Evolutionary conservation across 139 green algal species (phyloP), one percentile per base, ranked within the genome.

Genomic region (Pleodorina starrii): DNA sequence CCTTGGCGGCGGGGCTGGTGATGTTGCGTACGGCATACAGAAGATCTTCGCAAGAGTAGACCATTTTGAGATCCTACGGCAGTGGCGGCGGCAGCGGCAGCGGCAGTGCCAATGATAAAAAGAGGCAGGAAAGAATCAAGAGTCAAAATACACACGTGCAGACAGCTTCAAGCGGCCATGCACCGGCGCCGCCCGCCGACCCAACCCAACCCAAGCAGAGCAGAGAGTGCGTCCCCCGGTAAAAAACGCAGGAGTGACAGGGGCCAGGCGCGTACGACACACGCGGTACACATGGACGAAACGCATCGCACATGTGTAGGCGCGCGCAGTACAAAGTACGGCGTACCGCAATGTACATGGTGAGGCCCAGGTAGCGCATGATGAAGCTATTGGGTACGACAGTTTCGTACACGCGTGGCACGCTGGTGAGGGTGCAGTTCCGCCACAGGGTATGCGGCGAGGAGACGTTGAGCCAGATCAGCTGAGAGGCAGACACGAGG

Each of bases 291-390:
- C 50, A 60, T 60, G 50, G 14, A 60, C 50, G 50, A 60, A 14
- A 60, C n/a, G n/a, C n/a, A n/a, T n/a, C n/a, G n/a, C n/a, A n/a
- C n/a, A n/a, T n/a, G n/a, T n/a, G n/a, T n/a, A n/a, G n/a, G n/a
- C n/a, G n/a, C n/a, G n/a, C n/a, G n/a, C n/a, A 60, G 50, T 60
- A 17, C 50, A 60, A 17, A 14, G 54, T 9, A 66, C 9, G 54
- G 29, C 54, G 29, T 66, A 86, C 79, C 79, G 79, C 75, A 21
- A 86, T 12, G 25, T 86, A 86, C 40, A 75, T 29, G 0, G 38
- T 12, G 4, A 76, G 79, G 38, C 79, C 79, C 40, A 86, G 79
- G 79, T 86, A 86, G 11, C 10, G 4, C 57, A 86, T 57, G 23
- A 86, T 25, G 57, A 75, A 44, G 40, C 32, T 73, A 38, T 86